Evolutionary conservation across 225 moss, liverwort and hornwort genomes (phyloP).

Genomic region (Marchantia polymorpha): DNA sequence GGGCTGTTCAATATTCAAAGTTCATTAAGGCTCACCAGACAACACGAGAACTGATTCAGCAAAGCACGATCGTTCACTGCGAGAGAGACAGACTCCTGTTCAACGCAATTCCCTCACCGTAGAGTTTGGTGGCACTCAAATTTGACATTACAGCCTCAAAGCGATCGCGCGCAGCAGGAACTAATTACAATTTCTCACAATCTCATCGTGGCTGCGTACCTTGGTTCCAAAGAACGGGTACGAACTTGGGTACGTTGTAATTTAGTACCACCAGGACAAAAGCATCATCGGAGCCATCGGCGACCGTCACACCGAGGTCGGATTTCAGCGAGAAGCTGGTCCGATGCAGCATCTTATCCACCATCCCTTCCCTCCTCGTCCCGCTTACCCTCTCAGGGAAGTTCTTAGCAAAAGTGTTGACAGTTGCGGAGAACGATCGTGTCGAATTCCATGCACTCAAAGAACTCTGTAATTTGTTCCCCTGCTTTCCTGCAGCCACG

Average conservation of each 20-base stretch:
- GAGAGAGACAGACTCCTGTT: not conserved
- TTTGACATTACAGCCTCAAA: not conserved
- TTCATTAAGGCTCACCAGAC: not conserved
- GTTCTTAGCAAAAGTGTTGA: not conserved
- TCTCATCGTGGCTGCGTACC: conserved; percentile 30
- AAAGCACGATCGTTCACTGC: too few relatives aligned
- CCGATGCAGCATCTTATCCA: conserved; percentile 33
- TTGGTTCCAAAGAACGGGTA: conserved; percentile 71
- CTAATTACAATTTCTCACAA: not conserved
- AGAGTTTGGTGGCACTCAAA: not conserved
- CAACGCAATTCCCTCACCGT: not conserved
- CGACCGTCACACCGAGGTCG: not conserved
- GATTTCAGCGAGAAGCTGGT: conserved; percentile 28
- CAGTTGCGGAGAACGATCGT: not conserved
- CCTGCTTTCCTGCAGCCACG: conserved; percentile 10
- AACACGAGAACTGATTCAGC: too few relatives aligned
- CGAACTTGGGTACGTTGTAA: conserved; percentile 64
- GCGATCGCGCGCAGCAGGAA: not conserved
- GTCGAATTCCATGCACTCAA: not conserved
- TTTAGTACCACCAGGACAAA: conserved; percentile 75
- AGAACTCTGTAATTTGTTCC: not conserved
- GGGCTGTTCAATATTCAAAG: conserved; percentile 41
- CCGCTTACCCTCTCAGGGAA: not conserved
- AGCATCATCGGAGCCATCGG: conserved; percentile 17
- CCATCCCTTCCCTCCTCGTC: conserved; percentile 21